Conservation (phyloP, 2,329 filamentous ascomycete species). For the Neofusicoccum parvum region DNA sequence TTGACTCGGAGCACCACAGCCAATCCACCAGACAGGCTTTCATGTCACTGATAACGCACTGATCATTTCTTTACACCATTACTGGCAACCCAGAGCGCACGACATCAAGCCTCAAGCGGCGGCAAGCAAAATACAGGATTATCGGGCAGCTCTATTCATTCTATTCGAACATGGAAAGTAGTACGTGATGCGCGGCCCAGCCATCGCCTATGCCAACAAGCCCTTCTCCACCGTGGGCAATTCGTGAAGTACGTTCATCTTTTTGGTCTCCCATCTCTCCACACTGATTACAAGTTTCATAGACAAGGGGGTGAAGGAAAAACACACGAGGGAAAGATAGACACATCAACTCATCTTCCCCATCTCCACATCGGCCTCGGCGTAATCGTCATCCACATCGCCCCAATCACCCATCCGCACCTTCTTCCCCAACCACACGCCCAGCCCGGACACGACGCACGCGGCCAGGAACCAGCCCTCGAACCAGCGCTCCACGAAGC, state of each 20-base stretch:
- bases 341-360: slow-evolving; percentile 64
- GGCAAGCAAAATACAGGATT: too few relatives aligned
- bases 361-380: slow-evolving; percentile 65
- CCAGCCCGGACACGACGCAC: slow-evolving; percentile 24
- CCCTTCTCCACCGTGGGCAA: not conserved
- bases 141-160: not conserved
- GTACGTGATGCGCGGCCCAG: slow-evolving; percentile 3
- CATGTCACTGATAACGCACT: too few relatives aligned
- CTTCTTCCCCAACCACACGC: slow-evolving; percentile 41
- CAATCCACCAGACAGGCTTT: too few relatives aligned
- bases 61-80: too few relatives aligned
- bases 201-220: slow-evolving; percentile 6
- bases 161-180: not conserved
- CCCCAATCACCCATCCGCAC: slow-evolving; percentile 49
- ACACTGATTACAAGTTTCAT: too few relatives aligned
- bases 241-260: not conserved
- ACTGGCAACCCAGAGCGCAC: not conserved
- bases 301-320: too few relatives aligned
- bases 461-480: slow-evolving; percentile 77
- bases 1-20: too few relatives aligned
- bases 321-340: too few relatives aligned
- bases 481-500: slow-evolving; percentile 81
- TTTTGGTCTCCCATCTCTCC: too few relatives aligned
- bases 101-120: not conserved
- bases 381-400: slow-evolving; percentile 37